phyloP scores from a whole-genome alignment of 805 yeast species.

The Grigorovia humatica region DNA sequence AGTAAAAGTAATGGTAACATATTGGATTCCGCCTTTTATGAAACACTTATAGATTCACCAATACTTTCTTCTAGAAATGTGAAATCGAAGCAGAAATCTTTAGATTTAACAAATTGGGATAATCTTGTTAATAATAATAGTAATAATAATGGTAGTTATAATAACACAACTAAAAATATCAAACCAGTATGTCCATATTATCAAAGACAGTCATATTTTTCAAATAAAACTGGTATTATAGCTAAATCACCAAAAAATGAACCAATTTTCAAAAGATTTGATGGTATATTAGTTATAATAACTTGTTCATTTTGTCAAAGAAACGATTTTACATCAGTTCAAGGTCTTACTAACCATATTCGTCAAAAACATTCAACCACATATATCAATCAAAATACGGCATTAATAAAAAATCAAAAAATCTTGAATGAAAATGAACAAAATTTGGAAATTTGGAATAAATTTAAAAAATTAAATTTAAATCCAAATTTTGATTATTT shows the following conservation, averaged over 20 bases:
- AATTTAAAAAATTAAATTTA: constrained; percentile 18
- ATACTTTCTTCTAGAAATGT: constrained; percentile 1
- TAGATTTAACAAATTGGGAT: neutral
- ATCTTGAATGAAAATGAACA: constrained; percentile 29
- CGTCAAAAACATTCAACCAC: constrained; percentile 65
- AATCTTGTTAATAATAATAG: neutral
- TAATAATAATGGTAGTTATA: neutral
- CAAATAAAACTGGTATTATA: constrained; percentile 40
- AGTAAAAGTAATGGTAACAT: constrained; percentile 24
- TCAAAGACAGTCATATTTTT: constrained; percentile 26
- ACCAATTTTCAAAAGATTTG: constrained; percentile 56
- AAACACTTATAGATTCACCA: constrained; percentile 2
- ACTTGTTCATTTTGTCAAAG: constrained; percentile 61
- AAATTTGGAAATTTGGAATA: constrained; percentile 16
- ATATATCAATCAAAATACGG: constrained; percentile 61
- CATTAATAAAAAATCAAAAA: constrained; percentile 58
- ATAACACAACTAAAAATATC: neutral
- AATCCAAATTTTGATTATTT: constrained; percentile 22
- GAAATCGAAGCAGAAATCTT: neutral
- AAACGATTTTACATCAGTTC: constrained; percentile 65
- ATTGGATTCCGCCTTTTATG: constrained; percentile 7
- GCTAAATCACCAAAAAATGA: constrained; percentile 31
- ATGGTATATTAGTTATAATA: constrained; percentile 58
- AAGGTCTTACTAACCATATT: constrained; percentile 71
- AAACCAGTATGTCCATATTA: constrained; percentile 17